A percentile compares a stretch with the other conserved stretches of the same genome.
Conservation (phyloP, 768 basidiomycete genomes). For the Megacollybia marginata region DNA sequence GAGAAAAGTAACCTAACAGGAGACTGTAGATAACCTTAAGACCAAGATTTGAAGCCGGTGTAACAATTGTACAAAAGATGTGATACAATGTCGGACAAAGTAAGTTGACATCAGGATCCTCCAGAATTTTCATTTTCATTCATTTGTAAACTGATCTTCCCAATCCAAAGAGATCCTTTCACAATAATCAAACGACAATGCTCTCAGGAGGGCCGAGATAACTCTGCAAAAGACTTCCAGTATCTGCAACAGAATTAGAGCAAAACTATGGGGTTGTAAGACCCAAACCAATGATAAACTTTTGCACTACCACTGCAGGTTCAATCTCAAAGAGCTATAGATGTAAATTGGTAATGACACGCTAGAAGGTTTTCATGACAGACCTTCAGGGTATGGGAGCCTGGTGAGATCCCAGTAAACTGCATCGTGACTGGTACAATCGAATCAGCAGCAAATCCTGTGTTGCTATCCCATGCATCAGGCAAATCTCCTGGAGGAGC, state of each 20-base stretch:
- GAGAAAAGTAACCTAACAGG: no score
- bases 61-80: no score
- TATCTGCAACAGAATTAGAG: conserved; percentile 28
- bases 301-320: conserved; percentile 53
- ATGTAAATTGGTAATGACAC: neutral
- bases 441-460: conserved; percentile 48
- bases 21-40: no score
- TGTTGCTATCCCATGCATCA: conserved; percentile 34
- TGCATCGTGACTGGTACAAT: conserved; percentile 34
- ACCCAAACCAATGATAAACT: conserved; percentile 49
- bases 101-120: no score
- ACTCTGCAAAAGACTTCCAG: conserved; percentile 45
- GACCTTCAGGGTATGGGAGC: conserved; percentile 55
- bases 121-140: no score
- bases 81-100: no score
- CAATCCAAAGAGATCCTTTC: no score
- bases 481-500: conserved; percentile 40
- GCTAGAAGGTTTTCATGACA: conserved; percentile 4
- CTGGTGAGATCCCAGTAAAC: conserved; percentile 35
- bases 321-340: conserved; percentile 47
- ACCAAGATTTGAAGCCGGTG: no score
- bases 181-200: conserved; percentile 14
- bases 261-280: neutral
- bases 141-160: no score
- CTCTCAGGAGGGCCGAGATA: conserved; percentile 65